A percentile compares a stretch with the other conserved stretches of the same genome.
These are phyloP conservation scores for Russula vinacea DNA, from an alignment of 768 basidiomycete species.

Conservation along the genomic window DNA sequence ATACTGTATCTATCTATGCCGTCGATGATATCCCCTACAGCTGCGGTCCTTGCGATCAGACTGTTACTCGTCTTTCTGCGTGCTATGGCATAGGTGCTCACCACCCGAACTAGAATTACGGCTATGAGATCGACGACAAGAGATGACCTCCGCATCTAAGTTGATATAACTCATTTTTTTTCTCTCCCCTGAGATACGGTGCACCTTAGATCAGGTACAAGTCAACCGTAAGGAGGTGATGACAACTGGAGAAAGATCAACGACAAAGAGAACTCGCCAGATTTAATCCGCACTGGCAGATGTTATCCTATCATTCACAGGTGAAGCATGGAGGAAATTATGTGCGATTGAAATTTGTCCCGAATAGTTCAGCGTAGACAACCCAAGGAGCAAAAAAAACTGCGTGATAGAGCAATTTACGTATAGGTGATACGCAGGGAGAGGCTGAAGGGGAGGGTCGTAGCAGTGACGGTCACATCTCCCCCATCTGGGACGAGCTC, in stretches of 20 bases:
- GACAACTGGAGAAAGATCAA: not conserved
- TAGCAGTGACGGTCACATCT: conserved; percentile 85
- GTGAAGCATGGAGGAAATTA: not conserved
- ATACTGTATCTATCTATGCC: not conserved
- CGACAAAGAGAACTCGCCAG: not conserved
- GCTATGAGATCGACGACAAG: not conserved
- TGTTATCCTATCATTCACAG: not conserved
- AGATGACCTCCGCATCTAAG: not conserved
- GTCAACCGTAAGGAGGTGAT: too few relatives aligned
- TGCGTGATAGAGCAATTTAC: conserved; percentile 29
- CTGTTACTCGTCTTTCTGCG: too few relatives aligned
- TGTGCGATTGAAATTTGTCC: not conserved
- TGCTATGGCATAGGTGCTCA: not conserved
- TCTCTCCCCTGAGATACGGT: not conserved
- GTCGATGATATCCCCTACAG: not conserved
- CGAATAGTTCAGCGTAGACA: not conserved
- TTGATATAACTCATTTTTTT: not conserved
- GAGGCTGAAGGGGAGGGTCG: conserved; percentile 81
- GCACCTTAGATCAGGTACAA: too few relatives aligned
- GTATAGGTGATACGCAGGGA: conserved; percentile 61
- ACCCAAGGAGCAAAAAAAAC: not conserved
- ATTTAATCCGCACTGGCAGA: not conserved
- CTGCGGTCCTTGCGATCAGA: not conserved
- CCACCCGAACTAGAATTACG: not conserved
- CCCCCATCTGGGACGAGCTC: conserved; percentile 77